A percentile compares a stretch with the other conserved stretches of the same genome.
These are phyloP conservation scores for Corynascus novoguineensis DNA, from an alignment of 495 filamentous ascomycete genomes.

Conservation along the genomic window DNA sequence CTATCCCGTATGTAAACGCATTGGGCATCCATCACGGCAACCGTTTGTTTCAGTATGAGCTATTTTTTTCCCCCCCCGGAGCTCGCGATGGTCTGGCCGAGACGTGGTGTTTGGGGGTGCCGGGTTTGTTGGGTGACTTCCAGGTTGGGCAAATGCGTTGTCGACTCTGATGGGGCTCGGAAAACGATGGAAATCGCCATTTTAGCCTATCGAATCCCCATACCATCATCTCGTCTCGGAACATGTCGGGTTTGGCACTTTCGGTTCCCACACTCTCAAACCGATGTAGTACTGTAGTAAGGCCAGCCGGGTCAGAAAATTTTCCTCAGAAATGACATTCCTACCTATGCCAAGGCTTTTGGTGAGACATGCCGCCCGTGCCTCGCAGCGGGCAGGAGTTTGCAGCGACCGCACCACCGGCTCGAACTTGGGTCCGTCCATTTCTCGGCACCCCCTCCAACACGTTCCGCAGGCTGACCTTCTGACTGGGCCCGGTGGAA, in stretches of 20 bases:
- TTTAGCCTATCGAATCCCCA: conserved; percentile 22
- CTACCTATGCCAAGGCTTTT: neutral
- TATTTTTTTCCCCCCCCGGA: conserved; percentile 18
- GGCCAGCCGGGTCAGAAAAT: conserved; percentile 8
- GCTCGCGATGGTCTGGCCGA: conserved; percentile 6
- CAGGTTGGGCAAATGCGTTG: too few species aligned
- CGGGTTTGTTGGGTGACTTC: too few species aligned
- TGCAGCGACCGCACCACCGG: neutral
- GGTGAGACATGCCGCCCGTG: conserved; percentile 3
- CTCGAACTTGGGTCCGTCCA: neutral
- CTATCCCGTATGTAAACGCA: too few species aligned
- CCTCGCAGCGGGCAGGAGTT: conserved; percentile 7
- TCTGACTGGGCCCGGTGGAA: conserved; percentile 15
- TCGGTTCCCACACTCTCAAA: conserved; percentile 8
- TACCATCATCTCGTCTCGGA: conserved; percentile 11
- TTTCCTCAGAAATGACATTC: too few species aligned
- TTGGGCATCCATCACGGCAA: conserved; percentile 1
- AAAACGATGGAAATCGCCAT: conserved; percentile 1
- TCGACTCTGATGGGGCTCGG: neutral
- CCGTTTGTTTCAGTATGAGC: conserved; percentile 11
- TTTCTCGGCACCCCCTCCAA: neutral
- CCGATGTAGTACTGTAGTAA: neutral
- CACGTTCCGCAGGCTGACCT: conserved; percentile 13
- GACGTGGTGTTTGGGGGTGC: neutral
- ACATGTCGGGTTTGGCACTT: conserved; percentile 21